Conservation (phyloP, 2,329 filamentous ascomycete genomes). For the Fusarium tjaetaba region DNA sequence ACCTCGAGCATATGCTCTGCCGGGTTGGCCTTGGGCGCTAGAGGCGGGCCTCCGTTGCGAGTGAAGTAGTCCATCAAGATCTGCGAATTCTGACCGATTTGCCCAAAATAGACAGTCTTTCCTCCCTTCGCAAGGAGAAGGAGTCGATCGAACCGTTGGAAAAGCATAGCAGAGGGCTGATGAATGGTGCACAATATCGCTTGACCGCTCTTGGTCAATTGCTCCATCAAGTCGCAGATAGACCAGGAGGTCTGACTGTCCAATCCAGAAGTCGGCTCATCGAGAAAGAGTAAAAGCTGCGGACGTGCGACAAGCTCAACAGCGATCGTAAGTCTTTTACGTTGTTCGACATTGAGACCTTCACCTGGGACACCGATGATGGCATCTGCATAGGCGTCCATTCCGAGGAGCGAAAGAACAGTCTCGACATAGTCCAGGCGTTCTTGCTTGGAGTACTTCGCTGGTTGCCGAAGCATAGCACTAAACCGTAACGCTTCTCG, state of each 20-base stretch:
- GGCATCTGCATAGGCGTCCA: slow-evolving; percentile 70
- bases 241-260: slow-evolving; percentile 69
- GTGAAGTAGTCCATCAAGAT: slow-evolving; percentile 69
- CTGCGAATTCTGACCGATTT: slow-evolving; percentile 66
- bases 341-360: slow-evolving; percentile 67
- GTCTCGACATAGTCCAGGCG: slow-evolving; percentile 86
- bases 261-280: slow-evolving; percentile 68
- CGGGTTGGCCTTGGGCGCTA: slow-evolving; percentile 67
- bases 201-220: slow-evolving; percentile 62
- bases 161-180: slow-evolving; percentile 51
- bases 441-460: slow-evolving; percentile 70
- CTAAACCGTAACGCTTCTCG: slow-evolving; percentile 85
- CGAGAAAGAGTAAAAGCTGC: slow-evolving; percentile 65
- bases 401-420: slow-evolving; percentile 69
- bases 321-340: slow-evolving; percentile 67
- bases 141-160: slow-evolving; percentile 49
- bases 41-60: slow-evolving; percentile 64
- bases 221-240: slow-evolving; percentile 66
- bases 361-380: slow-evolving; percentile 68
- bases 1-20: slow-evolving; percentile 73
- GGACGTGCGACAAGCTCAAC: slow-evolving; percentile 64
- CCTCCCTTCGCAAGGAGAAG: slow-evolving; percentile 1
- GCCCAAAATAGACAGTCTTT: slow-evolving; percentile 73
- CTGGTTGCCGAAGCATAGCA: slow-evolving; percentile 81
- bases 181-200: slow-evolving; percentile 50